Base-by-base conservation (phyloP, 2,329 filamentous ascomycete species). In the Ramularia endophylla region DNA sequence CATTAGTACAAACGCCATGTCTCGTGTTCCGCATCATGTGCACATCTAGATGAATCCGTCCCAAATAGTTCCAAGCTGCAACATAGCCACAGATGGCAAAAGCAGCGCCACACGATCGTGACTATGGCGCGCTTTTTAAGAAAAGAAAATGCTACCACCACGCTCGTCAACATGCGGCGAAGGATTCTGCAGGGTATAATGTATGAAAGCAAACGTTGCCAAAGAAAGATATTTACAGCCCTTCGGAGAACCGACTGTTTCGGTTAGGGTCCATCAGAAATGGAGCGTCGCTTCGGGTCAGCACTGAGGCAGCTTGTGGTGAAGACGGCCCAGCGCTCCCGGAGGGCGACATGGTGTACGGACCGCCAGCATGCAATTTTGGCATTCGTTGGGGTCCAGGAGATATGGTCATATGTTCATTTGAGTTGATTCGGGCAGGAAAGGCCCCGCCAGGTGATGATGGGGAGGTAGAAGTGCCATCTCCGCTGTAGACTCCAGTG, bases 401-500 rank as follows among this genome's bases (percentile, higher is more conserved):
- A 27, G 55, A 58, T 35, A 64, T 54, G 27, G 50, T 52, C 41
- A 59, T 51, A 40, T 48, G 46, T 25, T 55, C 50, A 36, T 35
- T 30, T 27, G 39, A 22, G 32, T 44, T 44, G 16, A 27, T 38
- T 17, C 39, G 28, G n/a, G 41, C 28, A 25, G 43, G 43, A 31
- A 36, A 20, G 19, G 32, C 36, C 20, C 42, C 45, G 16, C 40
- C 35, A 6, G 44, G 48, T 20, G 47, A 43, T 22, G 46, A 40
- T 8, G 38, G 41, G 12, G 46, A 40, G 27, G 18, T 32, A 15
- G 46, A 25, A 8, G 51, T 41, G 16, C 62, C 63, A 8, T 60
- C 54, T 7, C 64, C 62, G 17, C 65, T 65, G 43, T 68, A 68
- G 34, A 62, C 63, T 32, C 64, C 65, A 11, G 60, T 54, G 43